Base-by-base conservation (phyloP, 257 asterid species). In the Marsdenia floribunda region DNA sequence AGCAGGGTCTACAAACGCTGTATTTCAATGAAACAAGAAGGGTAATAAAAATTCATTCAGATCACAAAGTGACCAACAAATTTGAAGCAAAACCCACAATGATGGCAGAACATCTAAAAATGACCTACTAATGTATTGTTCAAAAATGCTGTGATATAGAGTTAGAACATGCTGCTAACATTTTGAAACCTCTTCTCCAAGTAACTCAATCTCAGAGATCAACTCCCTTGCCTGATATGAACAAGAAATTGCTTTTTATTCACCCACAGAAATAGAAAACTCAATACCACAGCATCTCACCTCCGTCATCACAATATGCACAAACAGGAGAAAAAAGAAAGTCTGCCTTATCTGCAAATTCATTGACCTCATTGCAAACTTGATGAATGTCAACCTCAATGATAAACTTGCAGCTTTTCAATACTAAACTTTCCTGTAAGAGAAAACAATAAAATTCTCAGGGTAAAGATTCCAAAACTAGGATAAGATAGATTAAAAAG, bases 181-280 rank as follows among this genome's bases (percentile, higher is more conserved):
- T 70, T 82, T 88, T 70, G 87, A 82, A 22, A 88, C 92, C 81
- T 88, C 92, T 78, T 86, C 87, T 80, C 86, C 92, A 21, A 88
- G 90, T 76, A 84, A 73, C 77, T 88, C 92, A 55, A 88, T 88
- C 61, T 88, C 92, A 69, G 84, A 57, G 69, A 88, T 74, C 85
- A 88, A 78, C 79, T 86, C 88, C 79, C 82, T 85, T 15, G 92
- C 86, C 92, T 88, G 64, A 82, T 69, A 82, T 58, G 66, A 64
- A 3, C 64, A 38, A 47, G 38, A 76, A 57, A 26, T 26, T 14
- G 55, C 58, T 74, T 26, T 57, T 74, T 75, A 79, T 38, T 78
- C 6, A 40, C 40, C 37, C 12, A 38, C 47, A 29, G 4, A 35
- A 19, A 13, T 0, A 6, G 65, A 26, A 44, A 54, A 40, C 44